phyloP scores from a whole-genome alignment of 345 rosid genomes.

The Iberis pinnata region DNA sequence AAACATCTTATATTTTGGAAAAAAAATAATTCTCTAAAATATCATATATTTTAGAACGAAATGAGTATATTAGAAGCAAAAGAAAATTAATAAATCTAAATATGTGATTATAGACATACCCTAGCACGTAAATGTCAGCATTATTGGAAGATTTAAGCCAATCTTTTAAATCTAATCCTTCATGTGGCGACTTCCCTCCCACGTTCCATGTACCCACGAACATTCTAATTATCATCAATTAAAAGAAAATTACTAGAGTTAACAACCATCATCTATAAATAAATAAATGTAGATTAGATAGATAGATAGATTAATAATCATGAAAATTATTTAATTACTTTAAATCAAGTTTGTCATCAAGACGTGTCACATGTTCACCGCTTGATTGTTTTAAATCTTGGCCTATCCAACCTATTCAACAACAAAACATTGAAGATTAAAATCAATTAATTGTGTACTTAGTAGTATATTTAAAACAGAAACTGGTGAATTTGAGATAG shows the following conservation, averaged over 20 bases:
- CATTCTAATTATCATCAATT: constrained; percentile 41
- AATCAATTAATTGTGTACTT: neutral
- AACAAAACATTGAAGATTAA: constrained; percentile 9
- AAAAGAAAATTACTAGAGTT: neutral
- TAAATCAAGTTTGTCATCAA: constrained; percentile 38
- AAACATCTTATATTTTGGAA: no score
- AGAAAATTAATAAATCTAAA: neutral
- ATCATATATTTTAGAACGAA: no score
- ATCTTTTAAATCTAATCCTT: constrained; percentile 52
- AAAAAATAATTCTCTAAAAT: no score
- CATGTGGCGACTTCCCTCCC: constrained; percentile 74
- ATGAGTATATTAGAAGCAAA: constrained; percentile 1
- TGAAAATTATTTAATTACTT: constrained; percentile 35
- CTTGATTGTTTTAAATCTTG: constrained; percentile 30
- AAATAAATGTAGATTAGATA: no score
- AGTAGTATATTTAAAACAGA: constrained; percentile 14
- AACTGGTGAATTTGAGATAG: constrained; percentile 25
- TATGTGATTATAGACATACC: constrained; percentile 40
- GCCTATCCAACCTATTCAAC: constrained; percentile 41
- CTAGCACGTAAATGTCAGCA: constrained; percentile 74
- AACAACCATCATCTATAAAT: no score
- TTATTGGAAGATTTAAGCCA: constrained; percentile 54
- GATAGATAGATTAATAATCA: neutral
- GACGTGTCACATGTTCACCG: constrained; percentile 28
- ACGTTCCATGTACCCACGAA: constrained; percentile 96